These are phyloP conservation scores for Sporobolomyces pararoseus DNA, from an alignment of 768 basidiomycete species.

Conservation along the genomic window DNA sequence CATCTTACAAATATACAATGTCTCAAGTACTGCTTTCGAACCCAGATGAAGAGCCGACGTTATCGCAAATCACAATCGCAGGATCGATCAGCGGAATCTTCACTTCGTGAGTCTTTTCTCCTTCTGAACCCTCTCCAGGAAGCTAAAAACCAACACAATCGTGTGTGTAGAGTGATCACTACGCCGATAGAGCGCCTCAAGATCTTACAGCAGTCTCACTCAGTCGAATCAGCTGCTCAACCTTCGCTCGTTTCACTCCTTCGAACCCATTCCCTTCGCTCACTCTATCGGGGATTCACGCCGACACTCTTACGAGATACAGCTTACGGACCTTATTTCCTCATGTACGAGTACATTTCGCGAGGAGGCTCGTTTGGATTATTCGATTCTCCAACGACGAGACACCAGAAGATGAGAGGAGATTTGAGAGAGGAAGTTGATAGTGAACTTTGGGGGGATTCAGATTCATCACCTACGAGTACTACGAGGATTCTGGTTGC, in stretches of 20 bases:
- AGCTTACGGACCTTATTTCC: constrained; percentile 83
- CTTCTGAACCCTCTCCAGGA: not conserved
- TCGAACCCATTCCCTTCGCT: constrained; percentile 2
- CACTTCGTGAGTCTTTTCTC: constrained; percentile 62
- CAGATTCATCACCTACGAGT: not conserved
- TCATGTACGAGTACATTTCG: constrained; percentile 53
- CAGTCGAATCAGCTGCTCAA: not conserved
- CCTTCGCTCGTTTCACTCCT: constrained; percentile 22
- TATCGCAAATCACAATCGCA: constrained; percentile 69
- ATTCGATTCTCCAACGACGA: not conserved
- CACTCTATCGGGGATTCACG: constrained; percentile 68
- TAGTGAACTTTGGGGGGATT: constrained; percentile 14
- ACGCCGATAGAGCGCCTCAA: constrained; percentile 84
- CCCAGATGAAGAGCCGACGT: constrained; percentile 57
- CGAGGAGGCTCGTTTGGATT: constrained; percentile 32
- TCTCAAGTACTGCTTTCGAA: constrained; percentile 58
- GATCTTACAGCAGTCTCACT: constrained; percentile 67
- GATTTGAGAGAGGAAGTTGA: constrained; percentile 37
- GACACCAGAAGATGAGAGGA: not conserved
- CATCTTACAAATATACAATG: constrained; percentile 76
- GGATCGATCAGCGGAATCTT: constrained; percentile 75
- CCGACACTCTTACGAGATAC: constrained; percentile 72
- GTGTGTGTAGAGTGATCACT: constrained; percentile 60
- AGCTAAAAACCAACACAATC: not conserved
- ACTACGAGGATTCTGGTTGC: constrained; percentile 27